These are phyloP conservation scores for Russula foetens DNA, from an alignment of 768 basidiomycete genomes.

Conservation along the genomic window DNA sequence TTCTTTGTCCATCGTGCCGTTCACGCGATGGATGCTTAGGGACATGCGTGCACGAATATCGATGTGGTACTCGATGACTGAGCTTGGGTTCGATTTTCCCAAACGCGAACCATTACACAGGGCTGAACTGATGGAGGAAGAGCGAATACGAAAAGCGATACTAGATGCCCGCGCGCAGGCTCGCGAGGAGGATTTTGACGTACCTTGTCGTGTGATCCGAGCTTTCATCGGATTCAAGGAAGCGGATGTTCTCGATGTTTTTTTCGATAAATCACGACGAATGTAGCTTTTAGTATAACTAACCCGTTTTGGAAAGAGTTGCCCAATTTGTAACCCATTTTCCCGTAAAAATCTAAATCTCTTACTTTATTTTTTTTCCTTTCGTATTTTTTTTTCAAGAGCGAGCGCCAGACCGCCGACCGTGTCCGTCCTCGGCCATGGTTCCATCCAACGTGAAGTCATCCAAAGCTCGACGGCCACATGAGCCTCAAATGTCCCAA, in stretches of 20 bases:
- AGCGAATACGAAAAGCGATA: conserved; percentile 52
- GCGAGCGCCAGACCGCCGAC: not conserved
- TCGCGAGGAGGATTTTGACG: conserved; percentile 40
- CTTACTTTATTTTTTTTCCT: not conserved
- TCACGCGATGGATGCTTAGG: conserved; percentile 27
- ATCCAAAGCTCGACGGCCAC: not conserved
- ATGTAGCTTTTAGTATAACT: conserved; percentile 2
- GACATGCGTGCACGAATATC: conserved; percentile 61
- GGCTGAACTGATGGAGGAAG: conserved; percentile 62
- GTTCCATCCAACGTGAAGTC: not conserved
- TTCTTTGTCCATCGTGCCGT: not conserved
- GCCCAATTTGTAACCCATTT: not conserved
- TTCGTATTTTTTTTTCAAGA: not conserved
- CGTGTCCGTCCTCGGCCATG: conserved; percentile 1
- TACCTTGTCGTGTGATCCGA: conserved; percentile 51
- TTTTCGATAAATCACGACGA: not conserved
- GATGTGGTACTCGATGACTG: conserved; percentile 54
- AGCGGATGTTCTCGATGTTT: conserved; percentile 6
- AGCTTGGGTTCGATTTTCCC: conserved; percentile 52
- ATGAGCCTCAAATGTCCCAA: not conserved
- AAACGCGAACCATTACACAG: conserved; percentile 55
- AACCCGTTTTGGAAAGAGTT: conserved; percentile 8
- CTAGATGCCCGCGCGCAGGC: conserved; percentile 46
- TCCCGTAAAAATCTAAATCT: too few species aligned
- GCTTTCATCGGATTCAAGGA: conserved; percentile 53